Percentiles rank a stretch among this genome's conserved stretches.
Evolutionary conservation across 306 rosid genomes (phyloP).

Genomic region (Mimosa bimucronata): DNA sequence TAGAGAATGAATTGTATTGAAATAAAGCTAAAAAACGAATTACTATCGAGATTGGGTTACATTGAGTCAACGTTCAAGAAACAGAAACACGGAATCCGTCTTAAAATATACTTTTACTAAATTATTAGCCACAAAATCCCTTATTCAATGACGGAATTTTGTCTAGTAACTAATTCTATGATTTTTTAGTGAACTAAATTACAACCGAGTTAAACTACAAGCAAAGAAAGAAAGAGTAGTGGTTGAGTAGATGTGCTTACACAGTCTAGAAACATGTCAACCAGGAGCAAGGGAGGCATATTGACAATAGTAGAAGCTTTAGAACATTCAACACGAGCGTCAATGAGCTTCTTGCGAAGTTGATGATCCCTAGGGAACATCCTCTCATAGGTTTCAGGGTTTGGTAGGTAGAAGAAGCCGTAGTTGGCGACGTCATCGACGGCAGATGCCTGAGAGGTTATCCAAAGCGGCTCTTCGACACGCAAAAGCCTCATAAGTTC

Average conservation of each 20-base stretch:
- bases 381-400: slow-evolving; percentile 49
- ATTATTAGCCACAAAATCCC: no score
- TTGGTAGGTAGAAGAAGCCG: slow-evolving; percentile 40
- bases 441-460: slow-evolving; percentile 1
- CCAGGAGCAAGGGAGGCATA: slow-evolving; percentile 45
- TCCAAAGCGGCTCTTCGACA: slow-evolving; percentile 60
- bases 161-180: no score
- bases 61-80: no score
- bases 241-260: slow-evolving; percentile 35
- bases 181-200: no score
- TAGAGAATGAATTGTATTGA: no score
- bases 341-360: slow-evolving; percentile 21
- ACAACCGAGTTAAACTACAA: no score
- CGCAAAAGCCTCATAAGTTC: slow-evolving; percentile 54
- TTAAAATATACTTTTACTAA: no score
- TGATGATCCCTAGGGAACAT: slow-evolving; percentile 47
- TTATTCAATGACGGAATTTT: no score
- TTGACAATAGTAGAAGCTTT: slow-evolving; percentile 56
- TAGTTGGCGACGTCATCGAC: not conserved
- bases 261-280: slow-evolving; percentile 57
- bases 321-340: slow-evolving; percentile 60
- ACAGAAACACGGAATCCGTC: no score
- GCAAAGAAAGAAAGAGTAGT: no score
- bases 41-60: no score
- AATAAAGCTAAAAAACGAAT: no score